Base-by-base conservation (phyloP, 106 monocot genomes). In the Platanthera zijinensis region DNA sequence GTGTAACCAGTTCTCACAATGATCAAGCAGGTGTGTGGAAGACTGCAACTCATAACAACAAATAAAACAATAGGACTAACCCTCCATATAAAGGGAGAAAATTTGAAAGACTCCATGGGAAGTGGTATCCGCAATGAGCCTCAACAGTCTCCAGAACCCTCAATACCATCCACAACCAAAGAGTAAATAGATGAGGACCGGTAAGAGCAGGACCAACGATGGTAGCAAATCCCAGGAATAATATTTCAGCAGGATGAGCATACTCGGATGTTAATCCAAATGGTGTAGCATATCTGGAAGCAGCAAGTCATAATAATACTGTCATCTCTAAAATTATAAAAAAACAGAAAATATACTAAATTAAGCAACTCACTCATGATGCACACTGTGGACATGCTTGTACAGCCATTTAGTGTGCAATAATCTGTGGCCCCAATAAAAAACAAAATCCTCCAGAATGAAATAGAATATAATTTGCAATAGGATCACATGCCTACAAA, bases 191-290 rank as follows among this genome's bases (percentile, higher is more conserved):
- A 73, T 97, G 96, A 67, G 93, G 93, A 9, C 93, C 93, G 47
- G 93, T 91, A 21, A 97, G 57, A 77, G 93, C 93, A 69, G 96
- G 96, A 57, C 96, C 96, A 79, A 91, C 19, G 22, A 97, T 80
- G 6, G 93, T 91, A 63, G 96, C 90, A 86, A 96, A 90, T 5
- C 96, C 93, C 75, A 97, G 84, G 59, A 97, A 91, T 48, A 97
- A 76, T 73, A 93, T 93, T 76, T 97, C 96, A 79, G 91, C 91
- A 78, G 93, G 90, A 71, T 97, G 96, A 30, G 93, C 96, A 80
- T 97, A 97, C 72, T 93, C 93, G 30, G 93, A 93, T 63, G 96
- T 89, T 77, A 97, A 82, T 50, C 96, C 96, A 81, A 97, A 91
- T 70, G 96, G 96, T 53, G 93, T 93, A 45, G 96, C 93, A 83